These are phyloP conservation scores for Coleophoma eucalyptorum DNA, from an alignment of 2,329 filamentous ascomycete species.

Conservation along the genomic window DNA sequence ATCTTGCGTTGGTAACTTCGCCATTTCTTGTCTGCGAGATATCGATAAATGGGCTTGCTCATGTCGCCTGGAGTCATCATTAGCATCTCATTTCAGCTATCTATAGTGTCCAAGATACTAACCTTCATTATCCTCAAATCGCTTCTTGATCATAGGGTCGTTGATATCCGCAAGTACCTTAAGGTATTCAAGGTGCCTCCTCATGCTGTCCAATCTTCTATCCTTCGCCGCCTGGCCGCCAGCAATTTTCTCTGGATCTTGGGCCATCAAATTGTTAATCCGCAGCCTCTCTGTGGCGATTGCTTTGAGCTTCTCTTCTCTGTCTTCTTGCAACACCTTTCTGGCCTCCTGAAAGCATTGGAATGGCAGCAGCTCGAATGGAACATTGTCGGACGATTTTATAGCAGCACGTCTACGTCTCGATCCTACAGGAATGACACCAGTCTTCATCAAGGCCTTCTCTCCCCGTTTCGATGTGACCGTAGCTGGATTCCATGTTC, in stretches of 20 bases:
- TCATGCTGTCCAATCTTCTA: constrained; percentile 64
- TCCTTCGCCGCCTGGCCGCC: constrained; percentile 65
- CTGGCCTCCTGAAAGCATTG: constrained; percentile 97
- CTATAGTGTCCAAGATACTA: constrained; percentile 18
- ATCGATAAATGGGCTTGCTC: constrained; percentile 93
- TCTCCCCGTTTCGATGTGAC: constrained; percentile 63
- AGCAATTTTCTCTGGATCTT: constrained; percentile 49
- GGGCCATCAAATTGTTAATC: constrained; percentile 63
- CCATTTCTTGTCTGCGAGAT: constrained; percentile 87
- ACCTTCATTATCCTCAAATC: constrained; percentile 90
- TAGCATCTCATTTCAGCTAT: constrained; percentile 11
- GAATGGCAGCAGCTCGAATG: constrained; percentile 92
- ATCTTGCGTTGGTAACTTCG: constrained; percentile 75
- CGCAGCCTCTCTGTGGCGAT: constrained; percentile 66
- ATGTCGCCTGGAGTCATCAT: constrained; percentile 67
- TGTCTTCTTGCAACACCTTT: constrained; percentile 74
- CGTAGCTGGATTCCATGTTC: constrained; percentile 62
- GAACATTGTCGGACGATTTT: constrained; percentile 58
- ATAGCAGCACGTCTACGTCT: constrained; percentile 76
- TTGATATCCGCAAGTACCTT: constrained; percentile 94
- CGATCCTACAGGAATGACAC: constrained; percentile 74
- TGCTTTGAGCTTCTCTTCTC: constrained; percentile 72
- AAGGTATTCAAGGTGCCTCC: constrained; percentile 67
- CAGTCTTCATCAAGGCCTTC: constrained; percentile 62
- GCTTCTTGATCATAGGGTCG: constrained; percentile 88